These are phyloP conservation scores for Botryotinia convoluta DNA, from an alignment of 2,329 filamentous ascomycete species.

Conservation along the genomic window DNA sequence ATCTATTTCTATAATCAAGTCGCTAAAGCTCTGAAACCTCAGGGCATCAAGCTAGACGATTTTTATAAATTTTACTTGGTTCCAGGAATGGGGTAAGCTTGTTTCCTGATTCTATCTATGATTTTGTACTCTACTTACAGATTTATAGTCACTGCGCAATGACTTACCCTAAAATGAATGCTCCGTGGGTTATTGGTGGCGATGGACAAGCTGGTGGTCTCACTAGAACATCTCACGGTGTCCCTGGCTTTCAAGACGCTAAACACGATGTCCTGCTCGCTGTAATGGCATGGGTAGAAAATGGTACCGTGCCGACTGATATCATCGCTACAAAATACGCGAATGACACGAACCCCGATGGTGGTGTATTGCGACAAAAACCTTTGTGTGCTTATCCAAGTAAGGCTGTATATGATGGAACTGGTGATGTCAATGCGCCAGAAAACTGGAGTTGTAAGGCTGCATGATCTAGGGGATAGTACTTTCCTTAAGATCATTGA, in stretches of 20 bases:
- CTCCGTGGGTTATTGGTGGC: conserved; percentile 44
- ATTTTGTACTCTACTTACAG: too few species aligned
- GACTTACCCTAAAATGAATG: conserved; percentile 19
- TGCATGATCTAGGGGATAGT: neutral
- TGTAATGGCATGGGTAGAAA: conserved; percentile 50
- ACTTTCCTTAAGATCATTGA: neutral
- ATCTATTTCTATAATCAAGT: too few species aligned
- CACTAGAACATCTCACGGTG: conserved; percentile 39
- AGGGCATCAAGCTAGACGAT: too few species aligned
- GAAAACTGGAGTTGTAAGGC: conserved; percentile 30
- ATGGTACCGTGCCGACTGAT: conserved; percentile 38
- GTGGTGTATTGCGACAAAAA: conserved; percentile 45
- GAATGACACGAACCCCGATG: conserved; percentile 39
- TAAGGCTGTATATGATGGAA: conserved; percentile 20
- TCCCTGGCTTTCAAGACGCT: conserved; percentile 43
- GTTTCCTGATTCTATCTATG: too few species aligned
- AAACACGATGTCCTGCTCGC: conserved; percentile 49
- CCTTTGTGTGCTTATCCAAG: conserved; percentile 45
- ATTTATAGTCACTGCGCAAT: neutral
- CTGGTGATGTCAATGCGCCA: conserved; percentile 23
- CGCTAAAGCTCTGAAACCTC: too few species aligned
- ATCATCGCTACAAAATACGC: conserved; percentile 42
- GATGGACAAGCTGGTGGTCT: conserved; percentile 33
- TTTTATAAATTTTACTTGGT: too few species aligned
- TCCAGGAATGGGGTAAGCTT: too few species aligned